phyloP scores from a whole-genome alignment of 2,329 filamentous ascomycete species.

The Anthostomella pinea region DNA sequence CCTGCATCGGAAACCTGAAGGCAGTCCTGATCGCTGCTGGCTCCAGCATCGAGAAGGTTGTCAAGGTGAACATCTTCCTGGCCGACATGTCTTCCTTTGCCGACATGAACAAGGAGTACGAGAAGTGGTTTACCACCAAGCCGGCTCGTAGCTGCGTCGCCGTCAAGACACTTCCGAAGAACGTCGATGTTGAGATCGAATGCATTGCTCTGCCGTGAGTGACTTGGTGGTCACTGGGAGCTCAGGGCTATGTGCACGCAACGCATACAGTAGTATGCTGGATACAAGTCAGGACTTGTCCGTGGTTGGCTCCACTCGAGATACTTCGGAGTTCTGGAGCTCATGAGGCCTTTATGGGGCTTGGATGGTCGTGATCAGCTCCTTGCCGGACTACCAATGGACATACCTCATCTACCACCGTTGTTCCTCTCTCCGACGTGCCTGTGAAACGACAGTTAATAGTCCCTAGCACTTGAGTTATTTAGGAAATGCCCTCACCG shows the following conservation, averaged over 20 bases:
- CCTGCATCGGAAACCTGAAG: conserved; percentile 73
- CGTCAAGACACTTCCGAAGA: conserved; percentile 83
- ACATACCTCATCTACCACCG: no score
- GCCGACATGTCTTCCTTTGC: conserved; percentile 88
- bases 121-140: conserved; percentile 79
- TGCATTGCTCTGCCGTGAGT: conserved; percentile 66
- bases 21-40: conserved; percentile 81
- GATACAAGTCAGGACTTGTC: no score
- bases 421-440: no score
- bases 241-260: neutral
- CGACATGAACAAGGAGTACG: conserved; percentile 82
- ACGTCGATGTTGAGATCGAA: conserved; percentile 87
- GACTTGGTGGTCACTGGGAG: neutral
- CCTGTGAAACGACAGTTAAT: no score
- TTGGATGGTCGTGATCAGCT: no score
- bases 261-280: no score
- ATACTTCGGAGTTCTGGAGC: no score
- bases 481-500: no score
- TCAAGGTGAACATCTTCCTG: conserved; percentile 91
- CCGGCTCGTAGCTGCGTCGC: conserved; percentile 87
- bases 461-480: no score
- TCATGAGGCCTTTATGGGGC: no score
- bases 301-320: no score
- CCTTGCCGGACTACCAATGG: no score
- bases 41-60: conserved; percentile 72